Evolutionary conservation across 306 rosid species (phyloP), one percentile per base, ranked within the genome.

Genomic region (Acacia confusa): DNA sequence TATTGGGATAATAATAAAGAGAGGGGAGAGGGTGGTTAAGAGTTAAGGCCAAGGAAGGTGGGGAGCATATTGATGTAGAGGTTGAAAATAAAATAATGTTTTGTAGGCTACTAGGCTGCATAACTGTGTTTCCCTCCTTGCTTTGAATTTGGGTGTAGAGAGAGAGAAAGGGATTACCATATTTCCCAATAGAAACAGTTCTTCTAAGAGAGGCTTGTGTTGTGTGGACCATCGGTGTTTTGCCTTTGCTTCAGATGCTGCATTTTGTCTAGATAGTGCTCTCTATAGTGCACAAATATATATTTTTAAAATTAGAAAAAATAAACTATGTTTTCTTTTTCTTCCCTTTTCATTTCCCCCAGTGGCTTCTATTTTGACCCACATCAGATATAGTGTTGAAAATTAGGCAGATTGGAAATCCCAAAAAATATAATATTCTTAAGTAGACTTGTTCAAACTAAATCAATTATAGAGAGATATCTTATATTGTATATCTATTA

Each of bases 61-160:
- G 99, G 96, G 94, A 88, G 88, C 98, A 95, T 82, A 89, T 92
- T 95, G 90, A 95, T 93, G 78, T 80, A 85, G 76, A 82, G 73
- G 86, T 92, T 89, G 97, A 92, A 95, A 83, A 76, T 71, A 84
- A 86, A 85, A 80, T 78, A 86, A 71, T 89, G 87, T 83, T 83
- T 65, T 78, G 85, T 86, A 82, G 88, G 79, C 82, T 84, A 80
- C 73, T 86, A 84, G 98, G 89, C 58, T 89, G 84, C 71, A 84
- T 85, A 58, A 87, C 83, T 58, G 86, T 85, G 88, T 91, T 70
- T 70, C 75, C 36, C 89, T 76, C 76, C 78, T 72, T 60, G 86
- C 88, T 87, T 85, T 87, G 64, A 87, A 84, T 84, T 70, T 82
- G 61, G 25, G n/a, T 7, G 20, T 3, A 2, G 22, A 9, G 89